Evolutionary conservation across 192 early-diverging fungal species (phyloP), one percentile per base, ranked within the genome.

Genomic region (Funneliformis mosseae): DNA sequence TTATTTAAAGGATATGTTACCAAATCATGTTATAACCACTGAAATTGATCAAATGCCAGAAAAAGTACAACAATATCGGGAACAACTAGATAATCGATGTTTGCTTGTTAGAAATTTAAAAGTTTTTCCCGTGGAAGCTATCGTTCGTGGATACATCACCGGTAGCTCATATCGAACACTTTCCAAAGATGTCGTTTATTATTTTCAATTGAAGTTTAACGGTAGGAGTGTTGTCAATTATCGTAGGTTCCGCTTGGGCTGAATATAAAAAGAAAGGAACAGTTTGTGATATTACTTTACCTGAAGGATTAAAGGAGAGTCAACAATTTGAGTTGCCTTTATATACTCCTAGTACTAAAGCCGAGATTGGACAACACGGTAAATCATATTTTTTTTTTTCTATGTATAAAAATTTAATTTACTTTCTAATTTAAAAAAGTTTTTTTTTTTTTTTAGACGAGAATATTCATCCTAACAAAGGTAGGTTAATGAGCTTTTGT

Each of bases 291-390:
- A 97, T 99, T 61, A 84, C 83, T 16, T 88, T 99, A 60, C 93
- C 96, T 1, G 78, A 82, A 8, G 95, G 92, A 7, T 83, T 99
- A 74, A 84, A 90, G 59, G 96, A 99, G 84, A 95, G 94, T 74
- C 87, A 97, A 82, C 92, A 92, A 80, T 92, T 99, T 59, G 90
- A 88, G 5, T 81, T 89, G 70, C 89, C 96, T 10, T 83, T 99
- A 39, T 99, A 97, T 83, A 99, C 98, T 27, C 98, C 98, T 38
- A 96, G 95, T 84, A 99, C 98, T 62, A 99, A 99, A 89, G 98
- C 98, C 45, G 98, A 99, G 76, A 92, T 97, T 82, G 98, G 98
- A 39, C 95, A 96, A 70, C 98, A 99, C 76, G 96, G 92, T 94
- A 83, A 78, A 81, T 23, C 41, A 38, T 8, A n/a, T 16, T 42